Evolutionary conservation across 768 basidiomycete genomes (phyloP).

Genomic region (Tephrocybe sp.): DNA sequence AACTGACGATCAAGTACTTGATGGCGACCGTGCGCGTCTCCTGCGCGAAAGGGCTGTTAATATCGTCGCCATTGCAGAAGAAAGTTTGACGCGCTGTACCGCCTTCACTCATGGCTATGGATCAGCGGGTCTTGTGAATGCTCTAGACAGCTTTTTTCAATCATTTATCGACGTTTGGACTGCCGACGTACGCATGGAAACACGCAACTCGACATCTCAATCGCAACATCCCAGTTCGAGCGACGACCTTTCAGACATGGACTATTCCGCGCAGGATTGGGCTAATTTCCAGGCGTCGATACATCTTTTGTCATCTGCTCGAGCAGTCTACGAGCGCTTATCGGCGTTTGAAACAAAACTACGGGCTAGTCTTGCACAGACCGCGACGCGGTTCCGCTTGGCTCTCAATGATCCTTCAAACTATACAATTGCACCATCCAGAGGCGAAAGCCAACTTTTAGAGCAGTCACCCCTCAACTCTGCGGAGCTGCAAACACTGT

Average conservation of each 20-base stretch:
- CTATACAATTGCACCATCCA: slow-evolving; percentile 55
- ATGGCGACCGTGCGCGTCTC: slow-evolving; percentile 53
- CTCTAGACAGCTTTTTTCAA: slow-evolving; percentile 69
- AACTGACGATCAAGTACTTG: slow-evolving; percentile 35
- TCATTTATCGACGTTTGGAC: slow-evolving; percentile 69
- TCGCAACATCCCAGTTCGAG: slow-evolving; percentile 31
- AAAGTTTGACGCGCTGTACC: slow-evolving; percentile 70
- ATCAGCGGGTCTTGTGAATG: slow-evolving; percentile 64
- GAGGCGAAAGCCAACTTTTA: slow-evolving; percentile 71
- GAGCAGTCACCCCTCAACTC: slow-evolving; percentile 86
- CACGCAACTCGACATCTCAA: slow-evolving; percentile 25
- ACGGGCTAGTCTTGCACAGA: slow-evolving; percentile 52
- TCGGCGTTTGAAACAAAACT: slow-evolving; percentile 68
- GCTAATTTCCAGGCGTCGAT: slow-evolving; percentile 77
- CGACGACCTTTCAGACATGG: slow-evolving; percentile 72
- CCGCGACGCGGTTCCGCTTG: slow-evolving; percentile 57
- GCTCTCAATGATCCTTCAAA: slow-evolving; percentile 52
- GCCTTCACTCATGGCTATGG: slow-evolving; percentile 92
- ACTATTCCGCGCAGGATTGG: slow-evolving; percentile 92
- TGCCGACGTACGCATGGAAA: slow-evolving; percentile 42
- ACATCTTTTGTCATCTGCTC: slow-evolving; percentile 80
- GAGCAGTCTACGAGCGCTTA: slow-evolving; percentile 68
- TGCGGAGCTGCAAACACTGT: slow-evolving; percentile 61
- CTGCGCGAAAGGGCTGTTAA: slow-evolving; percentile 75
- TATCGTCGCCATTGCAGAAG: slow-evolving; percentile 76